These are phyloP conservation scores for Erythrobasidium hasegawianum DNA, from an alignment of 1,284 basidiomycete species.

Conservation along the genomic window DNA sequence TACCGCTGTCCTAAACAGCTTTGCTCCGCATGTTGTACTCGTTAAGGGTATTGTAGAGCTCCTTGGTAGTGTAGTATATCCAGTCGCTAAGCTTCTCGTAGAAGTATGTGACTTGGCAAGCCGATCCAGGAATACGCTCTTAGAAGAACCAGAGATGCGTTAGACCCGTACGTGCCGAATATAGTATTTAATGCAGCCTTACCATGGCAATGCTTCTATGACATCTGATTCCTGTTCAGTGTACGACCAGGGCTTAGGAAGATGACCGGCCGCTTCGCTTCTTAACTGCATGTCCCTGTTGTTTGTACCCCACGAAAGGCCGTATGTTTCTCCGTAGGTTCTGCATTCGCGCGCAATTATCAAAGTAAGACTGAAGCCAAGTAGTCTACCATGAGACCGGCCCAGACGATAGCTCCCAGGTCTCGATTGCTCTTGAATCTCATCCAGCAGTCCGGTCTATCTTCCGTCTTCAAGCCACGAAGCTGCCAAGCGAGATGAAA, in stretches of 20 bases:
- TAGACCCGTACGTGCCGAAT: no score
- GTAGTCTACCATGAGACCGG: conserved; percentile 78
- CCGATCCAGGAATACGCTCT: conserved; percentile 5
- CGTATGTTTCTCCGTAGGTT: conserved; percentile 24
- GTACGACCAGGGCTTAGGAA: conserved; percentile 9
- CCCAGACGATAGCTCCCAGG: conserved; percentile 84
- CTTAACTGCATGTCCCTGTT: no score
- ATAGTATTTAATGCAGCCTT: no score
- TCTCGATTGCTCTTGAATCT: conserved; percentile 86
- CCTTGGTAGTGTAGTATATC: conserved; percentile 22
- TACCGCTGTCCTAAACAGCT: no score
- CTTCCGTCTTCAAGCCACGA: conserved; percentile 54
- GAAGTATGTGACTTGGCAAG: conserved; percentile 3
- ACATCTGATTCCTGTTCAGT: conserved; percentile 6
- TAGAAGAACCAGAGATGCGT: neutral
- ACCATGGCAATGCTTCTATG: neutral
- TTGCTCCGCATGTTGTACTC: no score
- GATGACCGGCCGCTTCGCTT: no score
- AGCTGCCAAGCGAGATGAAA: conserved; percentile 78
- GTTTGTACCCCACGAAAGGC: neutral
- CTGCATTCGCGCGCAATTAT: no score
- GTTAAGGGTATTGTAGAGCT: conserved; percentile 16
- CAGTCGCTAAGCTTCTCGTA: conserved; percentile 6
- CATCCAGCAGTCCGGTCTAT: conserved; percentile 69
- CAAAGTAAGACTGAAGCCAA: no score